A percentile compares a stretch with the other conserved stretches of the same genome.
Conservation (phyloP, 306 rosid species). For the Vigna unguiculata region DNA sequence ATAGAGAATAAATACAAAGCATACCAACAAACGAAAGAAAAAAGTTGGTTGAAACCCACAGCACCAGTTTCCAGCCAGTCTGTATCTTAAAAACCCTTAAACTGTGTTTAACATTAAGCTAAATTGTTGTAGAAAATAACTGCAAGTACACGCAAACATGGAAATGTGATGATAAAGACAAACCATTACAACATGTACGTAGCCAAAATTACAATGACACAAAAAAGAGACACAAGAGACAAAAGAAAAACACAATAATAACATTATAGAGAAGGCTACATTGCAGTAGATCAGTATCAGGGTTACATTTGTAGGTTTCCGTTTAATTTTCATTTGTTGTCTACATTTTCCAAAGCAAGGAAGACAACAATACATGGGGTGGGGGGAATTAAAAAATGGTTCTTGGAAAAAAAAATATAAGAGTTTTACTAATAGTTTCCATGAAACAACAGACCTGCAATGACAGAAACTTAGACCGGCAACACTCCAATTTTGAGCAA, state of each 20-base stretch:
- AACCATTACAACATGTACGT: not conserved
- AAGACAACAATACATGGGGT: not conserved
- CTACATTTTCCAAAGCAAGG: not conserved
- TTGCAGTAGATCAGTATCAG: not conserved
- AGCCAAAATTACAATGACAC: not conserved
- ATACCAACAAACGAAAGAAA: not conserved
- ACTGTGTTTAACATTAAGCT: not conserved
- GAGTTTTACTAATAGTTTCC: conserved; percentile 16
- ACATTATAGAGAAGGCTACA: conserved; percentile 8
- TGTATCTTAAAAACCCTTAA: conserved; percentile 1
- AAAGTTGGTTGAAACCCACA: not conserved
- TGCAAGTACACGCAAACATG: conserved; percentile 3
- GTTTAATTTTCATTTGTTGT: too few species aligned
- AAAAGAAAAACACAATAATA: not conserved
- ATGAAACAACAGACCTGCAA: conserved; percentile 70
- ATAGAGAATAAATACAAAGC: not conserved
- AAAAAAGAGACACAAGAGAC: not conserved
- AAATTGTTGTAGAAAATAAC: not conserved
- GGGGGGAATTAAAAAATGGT: not conserved
- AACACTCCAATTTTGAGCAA: conserved; percentile 93
- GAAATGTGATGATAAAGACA: not conserved
- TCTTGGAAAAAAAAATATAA: conserved; percentile 19
- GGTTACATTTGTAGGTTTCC: not conserved
- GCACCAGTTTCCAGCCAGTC: conserved; percentile 1
- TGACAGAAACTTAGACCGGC: conserved; percentile 77